These are phyloP conservation scores for Terana coerulea DNA, from an alignment of 768 basidiomycete genomes.

Conservation along the genomic window DNA sequence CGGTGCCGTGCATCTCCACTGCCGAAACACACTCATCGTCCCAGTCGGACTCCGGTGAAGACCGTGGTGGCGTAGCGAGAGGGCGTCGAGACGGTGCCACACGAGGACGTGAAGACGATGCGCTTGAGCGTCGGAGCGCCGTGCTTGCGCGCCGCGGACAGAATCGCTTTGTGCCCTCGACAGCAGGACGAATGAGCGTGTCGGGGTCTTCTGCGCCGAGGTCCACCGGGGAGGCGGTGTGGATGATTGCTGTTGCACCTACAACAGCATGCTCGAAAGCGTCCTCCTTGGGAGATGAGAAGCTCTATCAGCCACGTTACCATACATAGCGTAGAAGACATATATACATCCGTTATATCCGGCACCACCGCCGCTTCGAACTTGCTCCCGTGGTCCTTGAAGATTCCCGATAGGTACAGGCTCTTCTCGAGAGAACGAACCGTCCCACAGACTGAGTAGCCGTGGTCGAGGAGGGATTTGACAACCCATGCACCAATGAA, in stretches of 20 bases:
- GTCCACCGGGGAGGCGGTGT: background rate
- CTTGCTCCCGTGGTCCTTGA: slow-evolving; percentile 47
- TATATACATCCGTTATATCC: slow-evolving; percentile 54
- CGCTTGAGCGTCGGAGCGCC: slow-evolving; percentile 41
- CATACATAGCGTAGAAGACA: background rate
- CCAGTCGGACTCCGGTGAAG: slow-evolving; percentile 38
- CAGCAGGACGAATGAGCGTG: slow-evolving; percentile 64
- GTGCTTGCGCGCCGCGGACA: slow-evolving; percentile 51
- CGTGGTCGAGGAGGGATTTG: slow-evolving; percentile 51
- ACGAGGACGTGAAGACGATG: slow-evolving; percentile 57
- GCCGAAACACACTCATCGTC: slow-evolving; percentile 40
- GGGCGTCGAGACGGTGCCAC: slow-evolving; percentile 36
- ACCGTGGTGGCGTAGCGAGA: background rate
- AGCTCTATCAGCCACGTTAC: background rate
- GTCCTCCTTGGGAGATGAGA: background rate
- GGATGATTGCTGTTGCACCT: slow-evolving; percentile 37
- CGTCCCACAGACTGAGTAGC: slow-evolving; percentile 61
- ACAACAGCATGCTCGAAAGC: slow-evolving; percentile 34
- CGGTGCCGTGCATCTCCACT: slow-evolving; percentile 46
- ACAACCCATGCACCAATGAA: slow-evolving; percentile 62
- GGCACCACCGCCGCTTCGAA: slow-evolving; percentile 64
- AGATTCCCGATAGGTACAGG: slow-evolving; percentile 47
- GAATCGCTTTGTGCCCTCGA: slow-evolving; percentile 63
- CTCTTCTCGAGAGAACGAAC: slow-evolving; percentile 62
- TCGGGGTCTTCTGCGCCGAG: slow-evolving; percentile 13